Conservation (phyloP, 208 protist genomes). For the Trypanosoma theileri region DNA sequence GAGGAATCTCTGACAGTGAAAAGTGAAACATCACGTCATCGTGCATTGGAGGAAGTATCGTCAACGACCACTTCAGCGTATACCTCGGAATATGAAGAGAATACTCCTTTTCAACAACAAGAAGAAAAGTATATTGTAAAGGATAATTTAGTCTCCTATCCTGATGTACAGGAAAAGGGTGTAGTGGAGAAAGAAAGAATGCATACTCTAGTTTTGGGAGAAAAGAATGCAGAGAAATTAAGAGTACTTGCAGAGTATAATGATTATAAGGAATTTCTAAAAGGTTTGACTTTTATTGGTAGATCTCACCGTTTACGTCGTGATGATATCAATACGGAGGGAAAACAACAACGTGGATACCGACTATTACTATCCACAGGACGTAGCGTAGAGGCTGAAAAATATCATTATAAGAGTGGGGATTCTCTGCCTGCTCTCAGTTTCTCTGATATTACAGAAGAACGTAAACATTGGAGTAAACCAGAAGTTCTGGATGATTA, state of each 20-base stretch:
- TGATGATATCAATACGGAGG: background rate
- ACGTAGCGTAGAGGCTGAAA: background rate
- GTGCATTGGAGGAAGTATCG: background rate
- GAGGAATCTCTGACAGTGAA: background rate
- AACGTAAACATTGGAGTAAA: conserved; percentile 3
- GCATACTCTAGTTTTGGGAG: too few relatives aligned
- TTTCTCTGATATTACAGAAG: conserved; percentile 21
- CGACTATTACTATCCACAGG: conserved; percentile 19
- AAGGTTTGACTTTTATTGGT: background rate
- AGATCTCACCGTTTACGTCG: conserved; percentile 12
- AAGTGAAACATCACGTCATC: background rate
- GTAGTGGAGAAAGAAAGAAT: too few relatives aligned
- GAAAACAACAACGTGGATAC: background rate
- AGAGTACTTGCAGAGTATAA: too few relatives aligned
- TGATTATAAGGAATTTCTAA: background rate
- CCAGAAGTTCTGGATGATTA: conserved; percentile 20
- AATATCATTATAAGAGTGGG: background rate
- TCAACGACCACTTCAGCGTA: background rate
- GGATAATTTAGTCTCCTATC: too few relatives aligned
- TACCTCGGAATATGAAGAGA: background rate
- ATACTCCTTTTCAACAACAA: background rate
- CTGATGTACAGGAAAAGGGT: too few relatives aligned
- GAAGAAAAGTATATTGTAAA: background rate
- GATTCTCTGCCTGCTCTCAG: conserved; percentile 9
- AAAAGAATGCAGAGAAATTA: too few relatives aligned